Base-by-base conservation (phyloP, 2,329 filamentous ascomycete genomes). In the Paramyrothecium sp. region DNA sequence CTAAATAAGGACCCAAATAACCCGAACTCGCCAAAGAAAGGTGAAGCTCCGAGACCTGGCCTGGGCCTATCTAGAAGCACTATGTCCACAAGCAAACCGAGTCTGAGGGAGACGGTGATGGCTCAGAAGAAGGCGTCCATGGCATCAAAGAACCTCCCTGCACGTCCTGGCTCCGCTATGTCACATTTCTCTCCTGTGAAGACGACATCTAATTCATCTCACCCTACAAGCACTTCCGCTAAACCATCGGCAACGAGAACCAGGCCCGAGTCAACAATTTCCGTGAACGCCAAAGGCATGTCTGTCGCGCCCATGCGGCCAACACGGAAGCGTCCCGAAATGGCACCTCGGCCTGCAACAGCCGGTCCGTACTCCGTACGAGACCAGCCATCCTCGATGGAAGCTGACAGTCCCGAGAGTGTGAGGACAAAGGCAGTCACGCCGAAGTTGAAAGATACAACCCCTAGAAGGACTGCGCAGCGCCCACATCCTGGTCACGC, bases 1-100 rank as follows among this genome's bases (percentile, higher is more conserved):
- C 79, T 99, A 19, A 89, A 93, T 63, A 96, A 92, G 65, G 91
- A 97, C 64, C 81, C 90, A 1, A 83, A 87, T 67, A 98, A 98
- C 66, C 91, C 91, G 10, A 90, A 91, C 69, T 84, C 82, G 7
- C 81, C 85, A 61, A 81, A 83, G 67, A 80, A 84, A 67, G 66
- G 82, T 33, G 74, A 79, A 16, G 65, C 71, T 22, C 72, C 75
- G 47, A 82, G 85, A 3, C 82, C 85, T 21, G 85, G 84, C 1
- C 66, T 85, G 34, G 84, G 85, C 11, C 74, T 89, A 21, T 88
- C 85, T 2, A 86, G 84, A 71, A 88, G 85, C 65, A 86, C 84
- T 16, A 83, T 81, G 70, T 76, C 79, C 3, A 71, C 78, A 23
- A 72, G 81, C 46, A 88, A 88, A 60, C 83, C 86, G 12, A 90